These are phyloP conservation scores for Acidomyces sp. DNA, from an alignment of 495 filamentous ascomycete genomes.

Conservation along the genomic window DNA sequence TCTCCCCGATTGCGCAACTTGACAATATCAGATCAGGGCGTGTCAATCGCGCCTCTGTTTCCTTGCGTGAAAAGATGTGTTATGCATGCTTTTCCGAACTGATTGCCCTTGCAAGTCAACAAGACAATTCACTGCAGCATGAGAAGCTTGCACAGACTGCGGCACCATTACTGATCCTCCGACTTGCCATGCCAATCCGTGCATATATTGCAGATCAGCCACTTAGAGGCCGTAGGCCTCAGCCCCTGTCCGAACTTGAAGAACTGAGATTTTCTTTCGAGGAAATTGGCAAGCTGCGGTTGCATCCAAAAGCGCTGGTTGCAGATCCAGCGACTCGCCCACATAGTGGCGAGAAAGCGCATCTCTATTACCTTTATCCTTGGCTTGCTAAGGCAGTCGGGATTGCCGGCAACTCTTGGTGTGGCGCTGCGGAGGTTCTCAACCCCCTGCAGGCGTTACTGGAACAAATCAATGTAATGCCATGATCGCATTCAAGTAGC, in stretches of 20 bases:
- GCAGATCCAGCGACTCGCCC: slow-evolving; percentile 39
- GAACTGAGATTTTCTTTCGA: slow-evolving; percentile 62
- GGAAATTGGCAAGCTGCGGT: slow-evolving; percentile 49
- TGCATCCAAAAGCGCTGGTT: slow-evolving; percentile 59
- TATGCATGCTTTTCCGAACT: slow-evolving; percentile 73
- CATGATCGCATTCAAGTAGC: not conserved
- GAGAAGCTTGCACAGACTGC: slow-evolving; percentile 59
- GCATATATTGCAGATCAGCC: slow-evolving; percentile 87
- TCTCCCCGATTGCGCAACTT: slow-evolving; percentile 46
- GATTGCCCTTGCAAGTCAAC: slow-evolving; percentile 42
- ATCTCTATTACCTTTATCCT: slow-evolving; percentile 71
- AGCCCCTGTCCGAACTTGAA: slow-evolving; percentile 65
- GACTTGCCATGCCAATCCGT: slow-evolving; percentile 64
- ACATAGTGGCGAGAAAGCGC: slow-evolving; percentile 48
- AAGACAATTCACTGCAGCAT: slow-evolving; percentile 28
- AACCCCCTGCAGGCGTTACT: slow-evolving; percentile 45
- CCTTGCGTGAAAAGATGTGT: slow-evolving; percentile 52
- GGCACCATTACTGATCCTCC: slow-evolving; percentile 72
- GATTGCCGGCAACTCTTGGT: slow-evolving; percentile 40
- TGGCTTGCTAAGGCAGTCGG: slow-evolving; percentile 57
- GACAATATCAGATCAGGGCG: slow-evolving; percentile 54
- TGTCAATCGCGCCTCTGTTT: slow-evolving; percentile 23
- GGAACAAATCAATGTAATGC: slow-evolving; percentile 26
- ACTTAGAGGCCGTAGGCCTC: slow-evolving; percentile 79
- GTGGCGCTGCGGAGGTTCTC: slow-evolving; percentile 47